These are phyloP conservation scores for Aphanomyces stellatus DNA, from an alignment of 352 stramenopile genomes.

Conservation along the genomic window DNA sequence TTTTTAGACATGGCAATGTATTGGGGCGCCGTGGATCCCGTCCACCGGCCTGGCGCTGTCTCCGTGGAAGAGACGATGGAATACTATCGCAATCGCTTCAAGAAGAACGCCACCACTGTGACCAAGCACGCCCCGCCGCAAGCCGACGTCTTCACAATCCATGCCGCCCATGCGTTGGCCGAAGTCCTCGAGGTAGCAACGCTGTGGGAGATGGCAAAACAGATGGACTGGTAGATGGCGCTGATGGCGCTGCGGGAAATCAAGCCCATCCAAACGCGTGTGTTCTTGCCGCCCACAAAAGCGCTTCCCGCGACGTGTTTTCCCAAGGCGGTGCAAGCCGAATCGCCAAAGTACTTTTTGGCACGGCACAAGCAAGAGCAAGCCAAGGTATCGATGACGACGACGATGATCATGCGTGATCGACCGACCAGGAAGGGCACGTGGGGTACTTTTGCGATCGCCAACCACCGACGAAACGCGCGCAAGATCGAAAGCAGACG, in stretches of 20 bases:
- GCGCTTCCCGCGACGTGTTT: neutral
- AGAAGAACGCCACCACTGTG: neutral
- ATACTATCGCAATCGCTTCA: constrained; percentile 5
- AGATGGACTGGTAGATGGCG: neutral
- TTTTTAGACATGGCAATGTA: no score
- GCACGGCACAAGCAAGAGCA: neutral
- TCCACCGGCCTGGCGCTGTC: neutral
- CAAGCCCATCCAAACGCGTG: neutral
- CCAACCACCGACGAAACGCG: neutral
- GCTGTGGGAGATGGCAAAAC: neutral
- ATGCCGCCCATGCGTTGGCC: neutral
- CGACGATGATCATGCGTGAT: no score
- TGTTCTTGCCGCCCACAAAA: neutral
- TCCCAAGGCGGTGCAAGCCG: neutral
- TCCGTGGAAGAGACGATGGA: constrained; percentile 8
- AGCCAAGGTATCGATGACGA: neutral
- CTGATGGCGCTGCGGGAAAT: neutral
- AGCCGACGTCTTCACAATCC: neutral
- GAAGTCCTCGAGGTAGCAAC: neutral
- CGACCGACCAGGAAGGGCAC: neutral
- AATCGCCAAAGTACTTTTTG: neutral
- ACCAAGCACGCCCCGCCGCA: neutral
- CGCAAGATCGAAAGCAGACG: neutral
- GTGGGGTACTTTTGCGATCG: neutral
- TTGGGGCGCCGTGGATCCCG: neutral